These are phyloP conservation scores for Hibiscus mutabilis DNA, from an alignment of 345 rosid genomes.

Conservation along the genomic window DNA sequence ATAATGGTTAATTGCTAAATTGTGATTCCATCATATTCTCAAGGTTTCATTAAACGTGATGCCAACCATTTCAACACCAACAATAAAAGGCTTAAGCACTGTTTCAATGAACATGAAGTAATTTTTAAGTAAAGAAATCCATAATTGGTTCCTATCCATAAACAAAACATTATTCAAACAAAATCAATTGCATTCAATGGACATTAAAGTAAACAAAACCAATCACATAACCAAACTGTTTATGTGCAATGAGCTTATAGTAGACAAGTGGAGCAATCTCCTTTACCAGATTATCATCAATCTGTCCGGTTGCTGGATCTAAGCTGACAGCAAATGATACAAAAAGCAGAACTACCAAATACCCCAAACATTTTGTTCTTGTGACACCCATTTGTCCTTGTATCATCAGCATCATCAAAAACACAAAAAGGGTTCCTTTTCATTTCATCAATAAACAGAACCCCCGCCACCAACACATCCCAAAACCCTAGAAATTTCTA, in stretches of 20 bases:
- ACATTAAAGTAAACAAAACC: neutral
- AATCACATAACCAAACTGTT: neutral
- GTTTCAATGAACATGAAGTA: neutral
- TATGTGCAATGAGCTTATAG: neutral
- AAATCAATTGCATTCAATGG: neutral
- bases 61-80: neutral
- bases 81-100: neutral
- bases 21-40: too few relatives aligned
- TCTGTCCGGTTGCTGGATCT: constrained; percentile 44
- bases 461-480: constrained; percentile 9
- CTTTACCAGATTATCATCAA: constrained; percentile 47
- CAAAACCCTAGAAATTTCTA: constrained; percentile 9
- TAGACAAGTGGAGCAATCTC: constrained; percentile 3
- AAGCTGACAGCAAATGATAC: constrained; percentile 17
- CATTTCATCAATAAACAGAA: constrained; percentile 30
- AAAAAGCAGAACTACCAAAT: constrained; percentile 32
- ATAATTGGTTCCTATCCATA: neutral
- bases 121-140: neutral
- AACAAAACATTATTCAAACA: neutral
- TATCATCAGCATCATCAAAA: constrained; percentile 6
- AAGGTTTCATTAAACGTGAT: neutral
- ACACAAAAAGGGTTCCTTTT: constrained; percentile 18
- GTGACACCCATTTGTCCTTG: constrained; percentile 29
- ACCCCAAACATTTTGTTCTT: constrained; percentile 15
- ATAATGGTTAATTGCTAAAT: neutral